Evolutionary conservation across 768 basidiomycete genomes (phyloP).

Genomic region (Ephemerocybe angulata): DNA sequence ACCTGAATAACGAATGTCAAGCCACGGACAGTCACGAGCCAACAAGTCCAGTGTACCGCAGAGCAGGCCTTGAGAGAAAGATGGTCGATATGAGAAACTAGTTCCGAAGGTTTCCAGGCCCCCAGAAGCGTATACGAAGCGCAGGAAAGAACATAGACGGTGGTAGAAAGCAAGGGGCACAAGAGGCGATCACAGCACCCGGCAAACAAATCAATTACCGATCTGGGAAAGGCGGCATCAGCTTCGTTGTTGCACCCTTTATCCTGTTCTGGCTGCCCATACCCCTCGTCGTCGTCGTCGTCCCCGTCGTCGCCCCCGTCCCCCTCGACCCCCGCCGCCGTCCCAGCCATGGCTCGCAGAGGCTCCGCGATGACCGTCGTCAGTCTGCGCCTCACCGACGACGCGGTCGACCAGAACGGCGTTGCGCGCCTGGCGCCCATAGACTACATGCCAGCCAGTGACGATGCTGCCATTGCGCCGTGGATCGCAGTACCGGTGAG

Average conservation of each 20-base stretch:
- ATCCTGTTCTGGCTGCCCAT: not conserved
- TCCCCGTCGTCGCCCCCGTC: not conserved
- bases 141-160: no score
- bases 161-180: no score
- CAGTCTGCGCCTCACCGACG: slow-evolving; percentile 20
- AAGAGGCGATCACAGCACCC: no score
- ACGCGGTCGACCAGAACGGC: slow-evolving; percentile 26
- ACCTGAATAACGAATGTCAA: no score
- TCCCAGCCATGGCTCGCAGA: slow-evolving; percentile 1
- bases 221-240: not conserved
- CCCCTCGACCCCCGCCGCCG: not conserved
- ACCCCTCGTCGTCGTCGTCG: not conserved
- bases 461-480: slow-evolving; percentile 26
- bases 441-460: slow-evolving; percentile 15
- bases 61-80: no score
- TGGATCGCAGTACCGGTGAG: slow-evolving; percentile 30
- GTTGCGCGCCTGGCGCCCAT: slow-evolving; percentile 19
- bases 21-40: no score
- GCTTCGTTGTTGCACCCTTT: not conserved
- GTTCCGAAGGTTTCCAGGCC: no score
- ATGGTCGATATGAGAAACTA: no score
- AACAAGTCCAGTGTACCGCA: no score
- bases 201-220: not conserved
- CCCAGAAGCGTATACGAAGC: no score
- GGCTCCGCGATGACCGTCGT: slow-evolving; percentile 14